Base-by-base conservation (phyloP, 805 yeast species). In the Priceomyces castillae region DNA sequence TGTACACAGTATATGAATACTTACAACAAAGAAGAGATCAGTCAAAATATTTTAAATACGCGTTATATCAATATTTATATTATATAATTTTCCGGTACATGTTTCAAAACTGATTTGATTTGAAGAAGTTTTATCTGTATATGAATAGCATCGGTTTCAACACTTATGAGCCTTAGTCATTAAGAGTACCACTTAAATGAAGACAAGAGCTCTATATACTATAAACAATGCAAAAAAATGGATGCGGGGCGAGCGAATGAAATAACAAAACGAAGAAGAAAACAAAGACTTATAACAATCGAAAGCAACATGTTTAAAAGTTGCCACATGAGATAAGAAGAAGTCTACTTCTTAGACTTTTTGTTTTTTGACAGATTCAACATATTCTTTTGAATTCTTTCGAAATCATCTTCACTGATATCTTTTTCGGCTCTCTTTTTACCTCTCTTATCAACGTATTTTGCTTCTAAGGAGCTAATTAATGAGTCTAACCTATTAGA, bases 331-430 rank as follows among this genome's bases (percentile, higher is more conserved):
- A 28, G 10, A 28, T 6, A n/a, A 12, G 10, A 28, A n/a, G 12
- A 28, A 5, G 10, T n/a, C 14, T 25, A 41, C 14, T 37, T 28
- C 28, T 35, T 41, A 7, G 31, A 22, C 23, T 19, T 41, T 22
- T 41, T 41, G 12, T 7, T 23, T 25, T 46, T 46, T 26, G 38
- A 40, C 12, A 16, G 31, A 18, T 63, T 66, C 49, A 59, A 51
- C 28, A 71, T 48, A 46, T 69, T 64, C 46, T 55, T 53, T 50
- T 76, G 81, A 18, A 76, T 65, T 46, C 58, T 59, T 10, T 69
- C 73, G 49, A 79, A 80, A 52, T 77, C 82, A 2, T 65, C 78
- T 34, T 79, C 83, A 46, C 65, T 71, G 0, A 76, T 56, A 3
- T 75, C 78, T 41, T 60, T 55, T 40, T 41, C 43, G 42, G 49